Evolutionary conservation across 2,329 filamentous ascomycete species (phyloP), one percentile per base, ranked within the genome.

Genomic region (Curvularia verruculosa): DNA sequence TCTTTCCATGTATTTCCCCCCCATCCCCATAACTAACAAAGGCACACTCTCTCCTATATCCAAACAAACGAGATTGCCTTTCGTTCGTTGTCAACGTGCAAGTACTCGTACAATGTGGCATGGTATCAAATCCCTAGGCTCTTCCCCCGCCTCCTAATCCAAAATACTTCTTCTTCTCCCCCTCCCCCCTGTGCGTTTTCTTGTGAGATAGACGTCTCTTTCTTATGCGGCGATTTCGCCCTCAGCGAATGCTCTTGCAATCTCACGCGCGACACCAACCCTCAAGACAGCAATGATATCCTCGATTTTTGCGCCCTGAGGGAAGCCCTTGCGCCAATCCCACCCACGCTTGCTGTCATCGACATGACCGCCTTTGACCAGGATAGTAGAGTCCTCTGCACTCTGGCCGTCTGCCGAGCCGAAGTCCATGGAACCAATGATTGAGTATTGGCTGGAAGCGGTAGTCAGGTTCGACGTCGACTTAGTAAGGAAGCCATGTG

Each of bases 221-320:
- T 28, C 19, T 47, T 23, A 53, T 31, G 51, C 52, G 12, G 29
- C 36, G 5, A 90, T 86, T 18, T 86, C 86, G 61, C 89, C 87
- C 54, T 84, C 82, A 31, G 89, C 76, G 88, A 89, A 92, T 51
- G 88, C 80, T 68, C 82, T 84, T 13, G 86, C 89, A 70, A 96
- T 78, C 64, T 95, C 91, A 73, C 84, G 86, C 13, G 91, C 89
- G 69, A 96, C 75, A 2, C 88, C 89, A 49, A 91, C 75, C 63
- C 93, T 84, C 75, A 96, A 73, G 62, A 88, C 84, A 62, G 83
- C 82, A 57, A 96, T 77, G n/a, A 97, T 81, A 61, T 94, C 89
- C 46, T 82, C 82, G 0, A 87, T 89, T 60, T 79, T 86, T 18
- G 84, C 85, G 10, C 81, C 82, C 28, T 84, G 83, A 9, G 79